These are phyloP conservation scores for Flammula alnicola DNA, from an alignment of 1,284 basidiomycete species.

Conservation along the genomic window DNA sequence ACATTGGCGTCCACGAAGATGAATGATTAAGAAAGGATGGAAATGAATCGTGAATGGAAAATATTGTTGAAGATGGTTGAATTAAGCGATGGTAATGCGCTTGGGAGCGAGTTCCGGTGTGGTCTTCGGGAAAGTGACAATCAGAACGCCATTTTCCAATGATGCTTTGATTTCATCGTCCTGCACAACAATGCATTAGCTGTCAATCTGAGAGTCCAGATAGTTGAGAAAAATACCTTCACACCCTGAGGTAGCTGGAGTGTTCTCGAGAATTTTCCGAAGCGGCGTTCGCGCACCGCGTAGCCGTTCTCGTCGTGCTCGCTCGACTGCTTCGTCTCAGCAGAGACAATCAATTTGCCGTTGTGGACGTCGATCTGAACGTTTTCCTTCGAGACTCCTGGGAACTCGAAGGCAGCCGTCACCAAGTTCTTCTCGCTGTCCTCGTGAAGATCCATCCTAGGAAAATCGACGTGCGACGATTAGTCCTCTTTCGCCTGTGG, in stretches of 20 bases:
- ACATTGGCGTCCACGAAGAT: too few species aligned
- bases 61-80: too few species aligned
- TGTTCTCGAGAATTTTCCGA: conserved; percentile 40
- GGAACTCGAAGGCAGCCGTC: too few species aligned
- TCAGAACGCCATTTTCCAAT: conserved; percentile 18
- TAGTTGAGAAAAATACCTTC: conserved; percentile 28
- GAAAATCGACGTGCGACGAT: too few species aligned
- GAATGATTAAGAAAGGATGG: too few species aligned
- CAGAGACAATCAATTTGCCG: conserved; percentile 41
- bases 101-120: conserved; percentile 14
- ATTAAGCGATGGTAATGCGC: conserved; percentile 11
- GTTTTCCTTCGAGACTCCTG: too few species aligned
- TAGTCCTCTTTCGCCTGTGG: too few species aligned
- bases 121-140: conserved; percentile 18
- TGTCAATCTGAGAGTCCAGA: neutral
- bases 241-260: conserved; percentile 41
- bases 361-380: conserved; percentile 41
- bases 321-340: conserved; percentile 29
- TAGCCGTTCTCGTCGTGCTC: conserved; percentile 34
- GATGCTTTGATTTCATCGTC: conserved; percentile 19
- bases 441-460: too few species aligned
- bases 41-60: too few species aligned
- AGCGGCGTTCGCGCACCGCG: conserved; percentile 39
- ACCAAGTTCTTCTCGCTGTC: too few species aligned
- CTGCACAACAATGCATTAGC: neutral